Conservation (phyloP, 305 asterid species). For the Fraxinus paxiana region DNA sequence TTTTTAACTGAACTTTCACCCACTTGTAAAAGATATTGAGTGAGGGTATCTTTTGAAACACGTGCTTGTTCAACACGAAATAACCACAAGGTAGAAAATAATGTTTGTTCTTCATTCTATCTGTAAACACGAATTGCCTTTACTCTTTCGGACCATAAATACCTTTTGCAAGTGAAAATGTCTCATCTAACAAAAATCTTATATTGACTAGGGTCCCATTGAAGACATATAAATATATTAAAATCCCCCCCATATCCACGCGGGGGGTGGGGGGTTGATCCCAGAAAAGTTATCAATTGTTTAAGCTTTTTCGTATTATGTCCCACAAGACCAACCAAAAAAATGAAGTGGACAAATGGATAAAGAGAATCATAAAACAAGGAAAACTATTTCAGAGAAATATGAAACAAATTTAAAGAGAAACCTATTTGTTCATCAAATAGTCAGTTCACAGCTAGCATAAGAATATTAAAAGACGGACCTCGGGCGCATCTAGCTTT, state of each 20-base stretch:
- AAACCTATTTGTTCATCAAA: slow-evolving; percentile 9
- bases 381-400: slow-evolving; percentile 2
- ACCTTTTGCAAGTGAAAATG: neutral
- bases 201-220: neutral
- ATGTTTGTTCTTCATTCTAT: neutral
- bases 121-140: neutral
- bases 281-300: neutral
- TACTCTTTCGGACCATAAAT: neutral
- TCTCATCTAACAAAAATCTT: neutral
- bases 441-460: neutral
- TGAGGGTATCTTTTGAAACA: neutral
- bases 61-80: neutral
- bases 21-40: neutral
- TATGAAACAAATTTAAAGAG: slow-evolving; percentile 12
- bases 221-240: neutral
- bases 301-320: neutral
- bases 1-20: neutral
- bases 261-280: neutral
- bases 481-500: slow-evolving; percentile 61
- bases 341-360: neutral
- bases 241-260: neutral
- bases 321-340: neutral
- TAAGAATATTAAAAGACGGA: slow-evolving; percentile 24
- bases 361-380: neutral
- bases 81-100: neutral